phyloP scores from a whole-genome alignment of 305 asterid species.

The Rubia balearica region DNA sequence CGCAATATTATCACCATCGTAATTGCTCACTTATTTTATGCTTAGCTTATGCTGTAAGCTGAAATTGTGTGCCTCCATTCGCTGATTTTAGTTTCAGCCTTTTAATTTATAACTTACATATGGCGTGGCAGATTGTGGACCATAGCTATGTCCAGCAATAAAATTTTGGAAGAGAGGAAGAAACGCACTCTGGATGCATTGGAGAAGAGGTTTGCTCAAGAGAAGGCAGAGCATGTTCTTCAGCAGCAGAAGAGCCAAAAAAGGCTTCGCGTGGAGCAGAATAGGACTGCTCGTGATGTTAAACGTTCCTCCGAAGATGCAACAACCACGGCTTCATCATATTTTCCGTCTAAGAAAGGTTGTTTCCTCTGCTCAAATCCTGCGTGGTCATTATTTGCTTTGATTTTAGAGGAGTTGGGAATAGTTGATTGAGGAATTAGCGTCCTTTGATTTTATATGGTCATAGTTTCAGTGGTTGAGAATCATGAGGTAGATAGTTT shows the following conservation, averaged over 20 bases:
- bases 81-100: neutral
- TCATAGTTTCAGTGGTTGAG: neutral
- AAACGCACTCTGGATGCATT: constrained; percentile 67
- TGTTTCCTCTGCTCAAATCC: neutral
- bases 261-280: constrained; percentile 27
- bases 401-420: neutral
- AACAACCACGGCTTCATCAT: constrained; percentile 15
- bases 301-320: constrained; percentile 24
- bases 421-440: neutral
- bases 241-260: constrained; percentile 45
- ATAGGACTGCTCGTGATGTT: constrained; percentile 7
- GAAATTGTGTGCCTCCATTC: neutral
- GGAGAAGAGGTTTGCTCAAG: constrained; percentile 70
- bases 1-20: neutral
- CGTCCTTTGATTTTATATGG: neutral
- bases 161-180: constrained; percentile 48
- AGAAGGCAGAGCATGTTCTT: constrained; percentile 43
- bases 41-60: neutral
- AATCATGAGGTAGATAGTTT: neutral
- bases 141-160: constrained; percentile 18
- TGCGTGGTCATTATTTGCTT: neutral
- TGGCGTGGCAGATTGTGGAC: neutral
- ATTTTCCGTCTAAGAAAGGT: constrained; percentile 51
- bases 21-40: neutral
- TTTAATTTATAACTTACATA: neutral